phyloP scores from a whole-genome alignment of 2,329 filamentous ascomycete genomes.

The Claviceps maximensis region DNA sequence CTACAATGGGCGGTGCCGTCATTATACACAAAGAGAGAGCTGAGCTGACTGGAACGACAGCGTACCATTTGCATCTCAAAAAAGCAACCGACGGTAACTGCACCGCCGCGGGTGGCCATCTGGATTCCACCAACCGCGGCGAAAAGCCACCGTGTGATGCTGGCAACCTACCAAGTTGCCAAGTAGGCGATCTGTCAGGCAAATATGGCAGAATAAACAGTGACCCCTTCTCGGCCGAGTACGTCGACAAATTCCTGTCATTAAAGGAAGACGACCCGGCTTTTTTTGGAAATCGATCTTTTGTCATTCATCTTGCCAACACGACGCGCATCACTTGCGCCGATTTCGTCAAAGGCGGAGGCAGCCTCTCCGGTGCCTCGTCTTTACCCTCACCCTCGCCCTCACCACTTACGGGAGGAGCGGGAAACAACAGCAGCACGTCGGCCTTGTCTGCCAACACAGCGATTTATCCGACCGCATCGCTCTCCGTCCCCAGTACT shows the following conservation, averaged over 20 bases:
- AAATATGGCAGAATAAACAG: slow-evolving; percentile 53
- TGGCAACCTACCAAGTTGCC: slow-evolving; percentile 46
- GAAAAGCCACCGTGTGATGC: slow-evolving; percentile 49
- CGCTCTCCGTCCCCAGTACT: background rate
- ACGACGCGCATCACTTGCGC: slow-evolving; percentile 51
- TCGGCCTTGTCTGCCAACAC: background rate
- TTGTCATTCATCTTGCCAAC: slow-evolving; percentile 52
- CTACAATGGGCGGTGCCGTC: background rate
- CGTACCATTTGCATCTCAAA: slow-evolving; percentile 58
- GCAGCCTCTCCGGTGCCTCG: background rate
- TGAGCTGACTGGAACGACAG: slow-evolving; percentile 28
- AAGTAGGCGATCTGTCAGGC: slow-evolving; percentile 64
- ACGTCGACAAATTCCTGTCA: slow-evolving; percentile 44
- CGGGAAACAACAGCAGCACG: background rate
- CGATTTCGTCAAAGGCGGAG: slow-evolving; percentile 32
- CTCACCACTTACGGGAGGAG: no score
- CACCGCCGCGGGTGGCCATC: slow-evolving; percentile 50
- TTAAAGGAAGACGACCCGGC: slow-evolving; percentile 34
- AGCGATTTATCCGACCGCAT: background rate
- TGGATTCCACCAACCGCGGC: slow-evolving; percentile 56
- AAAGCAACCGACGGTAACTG: slow-evolving; percentile 58
- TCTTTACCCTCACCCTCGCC: background rate
- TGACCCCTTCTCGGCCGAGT: slow-evolving; percentile 36
- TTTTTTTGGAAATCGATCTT: slow-evolving; percentile 52
- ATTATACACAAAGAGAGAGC: background rate